Base-by-base conservation (phyloP, 768 basidiomycete genomes). In the Candolleomyces efflorescens region DNA sequence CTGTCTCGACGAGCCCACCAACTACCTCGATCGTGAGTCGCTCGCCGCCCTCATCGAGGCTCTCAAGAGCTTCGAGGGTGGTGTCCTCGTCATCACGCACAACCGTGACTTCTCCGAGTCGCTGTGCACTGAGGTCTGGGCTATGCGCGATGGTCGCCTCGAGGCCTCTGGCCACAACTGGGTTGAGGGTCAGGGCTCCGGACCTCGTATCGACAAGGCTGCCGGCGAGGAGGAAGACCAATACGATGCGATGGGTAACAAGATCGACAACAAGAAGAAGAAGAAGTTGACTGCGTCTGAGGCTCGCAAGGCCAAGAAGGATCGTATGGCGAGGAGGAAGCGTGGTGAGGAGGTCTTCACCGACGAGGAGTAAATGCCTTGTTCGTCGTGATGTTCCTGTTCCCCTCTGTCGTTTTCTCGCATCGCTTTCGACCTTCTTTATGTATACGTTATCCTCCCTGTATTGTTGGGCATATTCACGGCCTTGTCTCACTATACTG, bases 1-100 rank as follows among this genome's bases (percentile, higher is more conserved):
- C 73, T 96, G 93, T 73, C 79, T 97, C 75, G 95, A 98, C 74
- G 95, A 97, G 79, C 94, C 94, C 62, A 96, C 94, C 65, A 96
- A 99, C 83, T 99, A 98, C 82, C 87, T 99, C 73, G 97, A 98
- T 81, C 92, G 97, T 73, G 97, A 99, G 78, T 99, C 97, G 63
- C 87, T 99, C 66, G 97, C 97, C 65, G 97, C 97, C 37, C 87
- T 99, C 74, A 99, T 99, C 70, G 90, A 94, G 67, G 97, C 96
- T 9, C 85, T 99, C 78, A 97, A 98, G 85, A 82, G 82, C 73
- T 98, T 98, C 76, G 94, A 96, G 76, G 97, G 96, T 73, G 96
- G 96, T 87, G 94, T 97, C 60, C 89, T 97, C 70, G 79, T 97
- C 71, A 97, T 98, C 68, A 97, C 95, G 54, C 95, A 97, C 86